These are phyloP conservation scores for Exophiala sideris DNA, from an alignment of 2,329 filamentous ascomycete species.

Conservation along the genomic window DNA sequence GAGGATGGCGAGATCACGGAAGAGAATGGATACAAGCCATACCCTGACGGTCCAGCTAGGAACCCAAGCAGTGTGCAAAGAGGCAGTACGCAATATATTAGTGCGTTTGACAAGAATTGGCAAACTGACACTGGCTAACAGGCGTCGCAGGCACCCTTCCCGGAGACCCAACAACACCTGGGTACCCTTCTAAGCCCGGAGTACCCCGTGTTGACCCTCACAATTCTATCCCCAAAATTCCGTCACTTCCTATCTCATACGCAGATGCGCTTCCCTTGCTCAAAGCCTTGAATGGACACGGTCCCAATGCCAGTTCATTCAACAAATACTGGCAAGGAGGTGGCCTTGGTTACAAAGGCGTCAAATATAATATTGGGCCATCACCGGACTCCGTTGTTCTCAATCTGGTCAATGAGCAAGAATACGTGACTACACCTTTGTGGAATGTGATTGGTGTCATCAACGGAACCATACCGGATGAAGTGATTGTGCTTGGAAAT, in stretches of 20 bases:
- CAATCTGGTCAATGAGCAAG: constrained; percentile 74
- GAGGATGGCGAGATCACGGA: constrained; percentile 82
- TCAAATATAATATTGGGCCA: constrained; percentile 81
- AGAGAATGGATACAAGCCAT: constrained; percentile 71
- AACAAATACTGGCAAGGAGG: constrained; percentile 69
- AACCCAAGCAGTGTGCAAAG: constrained; percentile 87
- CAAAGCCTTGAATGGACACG: constrained; percentile 85
- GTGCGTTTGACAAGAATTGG: constrained; percentile 44
- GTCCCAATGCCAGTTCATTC: constrained; percentile 71
- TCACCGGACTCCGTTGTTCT: constrained; percentile 67
- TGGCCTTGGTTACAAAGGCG: constrained; percentile 72
- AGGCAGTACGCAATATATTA: constrained; percentile 80
- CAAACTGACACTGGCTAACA: constrained; percentile 22
- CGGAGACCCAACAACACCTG: constrained; percentile 83
- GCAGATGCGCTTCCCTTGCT: constrained; percentile 80
- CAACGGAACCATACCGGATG: constrained; percentile 73
- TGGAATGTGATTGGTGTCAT: constrained; percentile 94
- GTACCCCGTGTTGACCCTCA: constrained; percentile 70
- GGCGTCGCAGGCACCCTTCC: constrained; percentile 51
- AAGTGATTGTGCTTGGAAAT: constrained; percentile 87
- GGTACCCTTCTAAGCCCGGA: constrained; percentile 90
- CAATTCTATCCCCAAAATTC: constrained; percentile 73
- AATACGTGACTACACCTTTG: constrained; percentile 74
- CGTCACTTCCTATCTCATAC: constrained; percentile 89
- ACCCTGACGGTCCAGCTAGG: constrained; percentile 81